Evolutionary conservation across 2,329 filamentous ascomycete species (phyloP).

Genomic region (Cladosporium sphaerospermum): DNA sequence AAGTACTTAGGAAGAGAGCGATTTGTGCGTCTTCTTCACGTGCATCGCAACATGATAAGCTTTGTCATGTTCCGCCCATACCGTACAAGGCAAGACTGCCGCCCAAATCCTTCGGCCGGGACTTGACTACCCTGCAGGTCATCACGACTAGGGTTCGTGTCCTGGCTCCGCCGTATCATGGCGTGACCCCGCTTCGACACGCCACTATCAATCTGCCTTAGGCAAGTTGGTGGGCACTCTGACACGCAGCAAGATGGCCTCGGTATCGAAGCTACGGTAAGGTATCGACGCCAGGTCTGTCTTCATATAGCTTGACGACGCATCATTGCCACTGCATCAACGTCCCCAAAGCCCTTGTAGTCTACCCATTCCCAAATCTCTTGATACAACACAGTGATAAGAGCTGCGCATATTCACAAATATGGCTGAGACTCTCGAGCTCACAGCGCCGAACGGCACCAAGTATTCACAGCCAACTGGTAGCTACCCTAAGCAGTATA

Average conservation of each 20-base stretch:
- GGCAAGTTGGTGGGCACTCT: slow-evolving; percentile 4
- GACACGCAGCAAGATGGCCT: neutral
- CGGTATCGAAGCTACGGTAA: neutral
- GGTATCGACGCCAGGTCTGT: neutral
- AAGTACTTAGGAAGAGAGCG: too few species aligned
- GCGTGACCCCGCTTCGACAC: slow-evolving; percentile 8
- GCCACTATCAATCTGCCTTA: slow-evolving; percentile 9
- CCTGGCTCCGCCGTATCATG: neutral
- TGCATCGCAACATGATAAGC: neutral
- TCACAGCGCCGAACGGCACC: slow-evolving; percentile 69
- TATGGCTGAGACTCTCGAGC: slow-evolving; percentile 40
- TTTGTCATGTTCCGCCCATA: neutral
- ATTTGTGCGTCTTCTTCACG: too few species aligned
- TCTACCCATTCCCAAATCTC: too few species aligned
- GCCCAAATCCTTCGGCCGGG: neutral
- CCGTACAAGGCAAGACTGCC: neutral
- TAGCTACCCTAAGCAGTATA: neutral
- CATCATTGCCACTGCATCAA: neutral
- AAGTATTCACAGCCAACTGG: slow-evolving; percentile 63
- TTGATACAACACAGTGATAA: too few species aligned
- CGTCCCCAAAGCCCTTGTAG: too few species aligned
- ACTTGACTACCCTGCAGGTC: slow-evolving; percentile 2
- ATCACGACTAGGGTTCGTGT: neutral
- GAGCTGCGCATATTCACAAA: neutral
- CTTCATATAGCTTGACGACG: neutral